Percentiles rank a stretch among this genome's conserved stretches.
Evolutionary conservation across 2,329 filamentous ascomycete genomes (phyloP).

Genomic region (Cladosporium halotolerans): DNA sequence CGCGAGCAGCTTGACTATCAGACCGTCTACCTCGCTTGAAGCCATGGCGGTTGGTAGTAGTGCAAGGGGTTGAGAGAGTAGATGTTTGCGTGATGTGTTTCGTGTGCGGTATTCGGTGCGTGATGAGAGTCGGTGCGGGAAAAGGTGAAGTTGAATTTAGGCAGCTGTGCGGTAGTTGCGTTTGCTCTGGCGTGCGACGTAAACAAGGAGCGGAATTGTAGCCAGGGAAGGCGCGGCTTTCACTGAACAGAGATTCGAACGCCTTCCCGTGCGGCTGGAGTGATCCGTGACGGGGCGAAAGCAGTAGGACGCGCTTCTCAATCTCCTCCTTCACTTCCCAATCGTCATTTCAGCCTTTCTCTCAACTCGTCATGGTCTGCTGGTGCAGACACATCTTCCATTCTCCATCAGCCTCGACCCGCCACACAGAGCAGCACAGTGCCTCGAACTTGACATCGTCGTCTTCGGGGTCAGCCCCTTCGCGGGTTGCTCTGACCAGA

Average conservation of each 20-base stretch:
- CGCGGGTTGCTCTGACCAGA: slow-evolving; percentile 21
- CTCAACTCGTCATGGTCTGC: slow-evolving; percentile 21
- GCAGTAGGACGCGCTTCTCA: no score
- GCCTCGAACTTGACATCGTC: slow-evolving; percentile 25
- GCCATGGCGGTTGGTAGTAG: not conserved
- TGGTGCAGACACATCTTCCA: slow-evolving; percentile 27
- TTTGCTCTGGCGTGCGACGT: not conserved
- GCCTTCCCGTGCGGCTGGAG: no score
- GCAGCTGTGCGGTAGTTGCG: not conserved
- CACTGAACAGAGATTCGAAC: no score
- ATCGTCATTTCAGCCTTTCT: not conserved
- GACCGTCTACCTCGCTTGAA: slow-evolving; percentile 1
- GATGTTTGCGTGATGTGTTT: not conserved
- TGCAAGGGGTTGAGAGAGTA: not conserved
- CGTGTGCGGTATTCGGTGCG: not conserved
- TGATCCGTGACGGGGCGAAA: no score
- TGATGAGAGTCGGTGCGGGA: not conserved
- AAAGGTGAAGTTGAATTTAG: not conserved
- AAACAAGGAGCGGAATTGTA: not conserved
- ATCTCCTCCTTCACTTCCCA: not conserved
- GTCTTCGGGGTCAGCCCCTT: slow-evolving; percentile 16
- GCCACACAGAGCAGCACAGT: slow-evolving; percentile 26
- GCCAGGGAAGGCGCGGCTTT: not conserved
- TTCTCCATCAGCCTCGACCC: slow-evolving; percentile 18
- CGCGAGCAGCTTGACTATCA: not conserved